Conservation (phyloP, 192 early-diverging fungal species). For the Backusella parvicylindrica region DNA sequence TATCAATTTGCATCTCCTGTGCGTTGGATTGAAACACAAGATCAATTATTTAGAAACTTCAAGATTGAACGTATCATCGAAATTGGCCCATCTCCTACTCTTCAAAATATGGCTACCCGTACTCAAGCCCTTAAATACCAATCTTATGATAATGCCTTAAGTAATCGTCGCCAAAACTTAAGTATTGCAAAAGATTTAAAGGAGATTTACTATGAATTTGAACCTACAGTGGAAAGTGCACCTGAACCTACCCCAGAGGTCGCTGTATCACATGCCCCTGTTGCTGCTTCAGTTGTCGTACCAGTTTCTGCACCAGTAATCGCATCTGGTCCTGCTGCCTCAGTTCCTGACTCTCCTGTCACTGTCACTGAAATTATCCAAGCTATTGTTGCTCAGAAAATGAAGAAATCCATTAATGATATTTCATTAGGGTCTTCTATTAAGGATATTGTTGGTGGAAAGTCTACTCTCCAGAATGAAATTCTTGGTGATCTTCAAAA, state of each 20-base stretch:
- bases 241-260: slow-evolving; percentile 43
- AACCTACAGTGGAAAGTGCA: slow-evolving; percentile 60
- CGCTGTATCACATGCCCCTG: slow-evolving; percentile 36
- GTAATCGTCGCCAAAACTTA: slow-evolving; percentile 83
- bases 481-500: slow-evolving; percentile 92
- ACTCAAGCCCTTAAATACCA: slow-evolving; percentile 96
- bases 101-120: slow-evolving; percentile 89
- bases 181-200: slow-evolving; percentile 86
- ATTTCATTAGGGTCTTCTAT: slow-evolving; percentile 73
- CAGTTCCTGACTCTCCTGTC: slow-evolving; percentile 74
- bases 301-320: slow-evolving; percentile 31
- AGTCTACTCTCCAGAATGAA: slow-evolving; percentile 97
- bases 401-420: slow-evolving; percentile 77
- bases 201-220: slow-evolving; percentile 93
- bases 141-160: slow-evolving; percentile 92
- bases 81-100: slow-evolving; percentile 84
- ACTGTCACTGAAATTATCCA: slow-evolving; percentile 80
- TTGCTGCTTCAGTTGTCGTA: slow-evolving; percentile 44
- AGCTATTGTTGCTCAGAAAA: slow-evolving; percentile 85
- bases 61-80: slow-evolving; percentile 87
- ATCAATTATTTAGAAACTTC: slow-evolving; percentile 74
- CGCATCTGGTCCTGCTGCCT: slow-evolving; percentile 51
- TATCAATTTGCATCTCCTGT: slow-evolving; percentile 94
- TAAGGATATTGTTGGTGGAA: slow-evolving; percentile 94
- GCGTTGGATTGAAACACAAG: slow-evolving; percentile 94